Evolutionary conservation across 140 eudicot genomes (phyloP), one percentile per base, ranked within the genome.

Genomic region (Erigeron philadelphicus): DNA sequence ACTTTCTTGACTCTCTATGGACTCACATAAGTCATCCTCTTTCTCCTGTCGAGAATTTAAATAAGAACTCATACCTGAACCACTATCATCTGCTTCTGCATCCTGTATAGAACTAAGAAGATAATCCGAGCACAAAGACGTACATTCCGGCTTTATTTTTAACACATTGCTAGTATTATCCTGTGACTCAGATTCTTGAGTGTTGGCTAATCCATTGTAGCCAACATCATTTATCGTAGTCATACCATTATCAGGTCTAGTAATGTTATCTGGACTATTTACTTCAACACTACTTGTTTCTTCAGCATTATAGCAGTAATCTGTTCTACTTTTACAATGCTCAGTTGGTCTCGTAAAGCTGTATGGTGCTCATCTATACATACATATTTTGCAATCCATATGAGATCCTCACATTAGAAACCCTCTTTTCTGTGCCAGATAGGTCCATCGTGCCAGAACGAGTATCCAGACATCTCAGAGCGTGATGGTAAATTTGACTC

Each of bases 341-440:
- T 38, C 47, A 13, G 19, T 66, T 38, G 38, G 38, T 31, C 38
- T 31, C 23, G 46, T n/a, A 7, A 72, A 46, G 48, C 44, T 75
- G 46, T 71, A 62, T 55, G 15, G 64, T 49, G 50, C 41, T 74
- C 94, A 86, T 79, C 94, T 92, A 84, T 55, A 75, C 73, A 48
- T 87, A 85, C 44, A 65, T 67, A 19, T 80, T 66, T 18, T 55
- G 56, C 59, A 84, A 45, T 35, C 79, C 75, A 73, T 57, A 23
- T 4, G 72, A 66, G 31, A 72, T 72, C 68, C 52, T 77, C 43
- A 44, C 70, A 66, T 57, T 56, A 43, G 72, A 68, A 75, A 50
- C 61, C 62, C 64, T 25, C 57, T 69, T 70, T 42, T 62, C 82
- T 19, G 70, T 53, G 66, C 48, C 74, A 56, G 78, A 64, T 19